Evolutionary conservation across 2,329 filamentous ascomycete species (phyloP).

Genomic region (Herpotrichia juniperi): DNA sequence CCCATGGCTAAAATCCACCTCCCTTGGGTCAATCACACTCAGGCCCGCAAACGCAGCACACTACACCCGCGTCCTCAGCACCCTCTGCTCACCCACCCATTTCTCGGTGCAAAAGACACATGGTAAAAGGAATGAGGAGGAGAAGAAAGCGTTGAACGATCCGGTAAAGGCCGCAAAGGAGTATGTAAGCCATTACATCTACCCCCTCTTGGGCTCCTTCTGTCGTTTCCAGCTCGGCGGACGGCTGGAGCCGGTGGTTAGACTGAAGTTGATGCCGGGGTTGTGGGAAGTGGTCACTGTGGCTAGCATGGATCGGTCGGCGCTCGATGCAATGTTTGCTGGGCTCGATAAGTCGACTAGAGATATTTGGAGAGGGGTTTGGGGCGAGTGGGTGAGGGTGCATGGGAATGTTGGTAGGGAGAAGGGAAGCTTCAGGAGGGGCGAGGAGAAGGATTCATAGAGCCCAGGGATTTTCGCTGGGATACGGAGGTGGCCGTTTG

Average conservation of each 20-base stretch:
- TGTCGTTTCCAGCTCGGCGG: conserved; percentile 58
- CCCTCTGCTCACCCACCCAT: conserved; percentile 66
- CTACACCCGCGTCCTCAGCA: conserved; percentile 63
- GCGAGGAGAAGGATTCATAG: not conserved
- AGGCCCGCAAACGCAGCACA: conserved; percentile 53
- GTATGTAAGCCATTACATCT: conserved; percentile 63
- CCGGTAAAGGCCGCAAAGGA: conserved; percentile 64
- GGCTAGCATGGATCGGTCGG: conserved; percentile 36
- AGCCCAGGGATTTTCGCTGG: no score
- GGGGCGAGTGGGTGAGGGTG: conserved; percentile 42
- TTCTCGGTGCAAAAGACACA: conserved; percentile 58
- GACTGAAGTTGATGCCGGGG: conserved; percentile 64
- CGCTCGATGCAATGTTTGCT: conserved; percentile 44
- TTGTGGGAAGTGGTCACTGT: conserved; percentile 49
- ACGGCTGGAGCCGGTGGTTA: conserved; percentile 57
- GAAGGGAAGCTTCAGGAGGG: not conserved
- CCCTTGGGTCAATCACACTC: conserved; percentile 27
- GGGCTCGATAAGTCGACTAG: conserved; percentile 38
- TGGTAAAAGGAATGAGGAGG: not conserved
- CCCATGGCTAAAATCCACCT: conserved; percentile 34
- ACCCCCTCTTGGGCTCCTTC: conserved; percentile 64
- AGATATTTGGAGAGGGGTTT: conserved; percentile 46
- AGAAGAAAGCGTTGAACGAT: conserved; percentile 58
- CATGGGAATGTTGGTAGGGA: conserved; percentile 19
- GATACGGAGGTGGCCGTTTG: no score